Evolutionary conservation across 2,329 filamentous ascomycete genomes (phyloP), one percentile per base, ranked within the genome.

Genomic region (Huntiella savannae): DNA sequence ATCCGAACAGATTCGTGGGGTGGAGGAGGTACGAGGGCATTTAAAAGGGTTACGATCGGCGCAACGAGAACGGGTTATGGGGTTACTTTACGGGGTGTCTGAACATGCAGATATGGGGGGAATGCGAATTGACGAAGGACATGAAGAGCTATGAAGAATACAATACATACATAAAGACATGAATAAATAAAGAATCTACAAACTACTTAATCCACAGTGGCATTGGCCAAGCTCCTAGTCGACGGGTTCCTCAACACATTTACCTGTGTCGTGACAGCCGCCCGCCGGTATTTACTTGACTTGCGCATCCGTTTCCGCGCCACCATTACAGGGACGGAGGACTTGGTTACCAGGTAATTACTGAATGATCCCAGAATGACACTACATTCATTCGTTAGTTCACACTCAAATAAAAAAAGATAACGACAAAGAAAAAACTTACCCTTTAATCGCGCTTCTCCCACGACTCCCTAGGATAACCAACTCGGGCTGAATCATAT

Each of bases 301-400:
- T 94, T 94, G 42, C 82, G 72, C 38, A 95, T 69, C 49, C 83
- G 80, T 67, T 93, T 95, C 49, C 91, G 71, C 5, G 91, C 91
- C 33, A 96, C 91, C 91, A 98, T 98, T 50, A 98, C 91, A 0
- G 91, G 91, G 12, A 93, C 86, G 2, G 84, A 93, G 52, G 85
- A 93, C 65, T 96, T 96, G 34, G 86, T 93, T 32, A 98, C 87
- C 5, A 98, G 70, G 57, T 98, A 98, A 59, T 96, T 96, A 50
- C 84, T 93, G 62, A 98, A 96, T 0, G 87, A 95, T 19, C 91
- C 91, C 28, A 98, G 71, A 50, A 98, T 79, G 16, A 95, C 88
- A 58, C 87, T 92, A 54, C 41, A 33, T 5, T 33, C n/a, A 58
- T 68, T 57, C 64, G 60, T 39, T 39, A 32, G 33, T n/a, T 38